A percentile compares a stretch with the other conserved stretches of the same genome.
These are phyloP conservation scores for Digitaria exilis DNA, from an alignment of 202 grass and related monocot species.

Conservation along the genomic window DNA sequence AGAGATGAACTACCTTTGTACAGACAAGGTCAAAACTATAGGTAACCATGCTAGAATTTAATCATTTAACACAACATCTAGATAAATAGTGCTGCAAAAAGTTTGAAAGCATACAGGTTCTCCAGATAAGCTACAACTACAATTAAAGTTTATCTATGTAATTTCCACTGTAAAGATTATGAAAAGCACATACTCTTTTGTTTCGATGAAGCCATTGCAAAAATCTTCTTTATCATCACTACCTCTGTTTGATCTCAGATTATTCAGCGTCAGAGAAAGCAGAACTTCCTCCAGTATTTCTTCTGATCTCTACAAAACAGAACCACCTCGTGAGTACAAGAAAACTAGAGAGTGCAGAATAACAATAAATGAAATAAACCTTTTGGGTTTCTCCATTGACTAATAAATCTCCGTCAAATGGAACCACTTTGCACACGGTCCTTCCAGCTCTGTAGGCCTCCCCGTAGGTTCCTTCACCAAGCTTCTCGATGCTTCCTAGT, in stretches of 20 bases:
- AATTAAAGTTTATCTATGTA: conserved; percentile 16
- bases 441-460: conserved; percentile 85
- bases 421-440: conserved; percentile 90
- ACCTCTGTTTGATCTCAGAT: conserved; percentile 51
- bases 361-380: conserved; percentile 58
- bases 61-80: conserved; percentile 24
- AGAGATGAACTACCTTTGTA: not conserved
- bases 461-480: conserved; percentile 95
- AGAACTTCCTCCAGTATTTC: conserved; percentile 96
- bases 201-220: conserved; percentile 90
- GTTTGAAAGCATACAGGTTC: conserved; percentile 15
- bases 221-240: conserved; percentile 46
- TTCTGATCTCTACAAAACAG: conserved; percentile 69
- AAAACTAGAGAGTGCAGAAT: conserved; percentile 7
- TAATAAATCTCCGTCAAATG: conserved; percentile 73
- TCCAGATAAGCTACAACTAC: not conserved
- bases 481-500: conserved; percentile 60
- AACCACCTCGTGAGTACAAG: conserved; percentile 40
- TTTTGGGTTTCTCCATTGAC: conserved; percentile 95
- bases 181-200: conserved; percentile 67
- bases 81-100: not conserved
- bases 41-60: not conserved
- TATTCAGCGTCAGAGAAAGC: conserved; percentile 89
- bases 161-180: conserved; percentile 25
- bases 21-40: conserved; percentile 14